These are phyloP conservation scores for Iris pallida DNA, from an alignment of 116 monocot genomes.

Conservation along the genomic window DNA sequence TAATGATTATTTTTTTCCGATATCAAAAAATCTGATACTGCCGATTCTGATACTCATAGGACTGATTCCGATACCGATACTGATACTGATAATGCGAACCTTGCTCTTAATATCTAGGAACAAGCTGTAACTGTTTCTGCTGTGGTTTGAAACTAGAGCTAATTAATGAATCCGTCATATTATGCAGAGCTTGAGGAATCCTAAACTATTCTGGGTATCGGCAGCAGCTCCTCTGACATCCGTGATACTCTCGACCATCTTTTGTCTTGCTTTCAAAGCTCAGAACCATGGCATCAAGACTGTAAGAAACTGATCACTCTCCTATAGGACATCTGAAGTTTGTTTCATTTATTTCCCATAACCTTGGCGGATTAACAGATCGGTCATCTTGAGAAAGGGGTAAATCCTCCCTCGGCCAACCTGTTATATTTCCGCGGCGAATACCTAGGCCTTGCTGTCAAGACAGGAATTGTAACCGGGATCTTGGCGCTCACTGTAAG, in stretches of 20 bases:
- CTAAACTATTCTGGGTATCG: conserved; percentile 82
- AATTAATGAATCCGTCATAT: background rate
- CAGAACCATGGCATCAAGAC: conserved; percentile 49
- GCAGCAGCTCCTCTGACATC: conserved; percentile 76
- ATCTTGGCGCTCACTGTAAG: conserved; percentile 70
- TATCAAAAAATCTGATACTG: no score
- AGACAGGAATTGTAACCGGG: conserved; percentile 67
- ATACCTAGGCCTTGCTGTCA: conserved; percentile 43
- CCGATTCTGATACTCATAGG: no score
- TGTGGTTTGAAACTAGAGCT: no score
- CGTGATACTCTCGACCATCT: conserved; percentile 62
- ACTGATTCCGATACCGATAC: no score
- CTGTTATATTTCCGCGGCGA: conserved; percentile 45
- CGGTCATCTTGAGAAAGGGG: conserved; percentile 52
- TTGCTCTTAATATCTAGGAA: no score
- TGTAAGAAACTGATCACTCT: conserved; percentile 26
- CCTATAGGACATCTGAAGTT: background rate
- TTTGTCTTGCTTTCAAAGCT: conserved; percentile 52
- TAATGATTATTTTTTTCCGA: no score
- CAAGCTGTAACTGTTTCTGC: no score
- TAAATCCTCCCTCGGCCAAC: conserved; percentile 70
- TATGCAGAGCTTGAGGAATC: conserved; percentile 57
- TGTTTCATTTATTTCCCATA: background rate
- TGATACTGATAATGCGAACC: no score
- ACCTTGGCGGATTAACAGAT: conserved; percentile 57